phyloP scores from a whole-genome alignment of 352 stramenopile species.

The Phytophthora ramorum region DNA sequence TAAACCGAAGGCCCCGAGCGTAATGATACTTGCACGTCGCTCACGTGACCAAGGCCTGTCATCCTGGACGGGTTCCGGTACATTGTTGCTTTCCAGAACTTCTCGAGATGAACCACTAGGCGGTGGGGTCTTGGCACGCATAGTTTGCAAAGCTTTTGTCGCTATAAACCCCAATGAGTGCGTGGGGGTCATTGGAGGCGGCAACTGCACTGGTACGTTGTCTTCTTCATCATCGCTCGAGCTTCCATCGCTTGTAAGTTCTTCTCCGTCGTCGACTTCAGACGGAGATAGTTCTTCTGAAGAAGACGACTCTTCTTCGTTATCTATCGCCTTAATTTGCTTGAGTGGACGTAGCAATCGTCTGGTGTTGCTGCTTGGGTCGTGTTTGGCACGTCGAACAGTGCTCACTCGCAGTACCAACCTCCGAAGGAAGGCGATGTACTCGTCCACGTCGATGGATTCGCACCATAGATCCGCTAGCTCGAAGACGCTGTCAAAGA shows the following conservation, averaged over 20 bases:
- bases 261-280: slow-evolving; percentile 40
- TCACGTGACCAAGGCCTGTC: slow-evolving; percentile 16
- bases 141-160: slow-evolving; percentile 24
- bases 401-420: slow-evolving; percentile 51
- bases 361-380: slow-evolving; percentile 16
- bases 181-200: background rate
- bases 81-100: background rate
- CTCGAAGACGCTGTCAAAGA: slow-evolving; percentile 82
- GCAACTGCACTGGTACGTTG: slow-evolving; percentile 13
- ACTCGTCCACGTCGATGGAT: slow-evolving; percentile 71
- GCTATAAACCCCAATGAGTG: slow-evolving; percentile 27
- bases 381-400: slow-evolving; percentile 17
- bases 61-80: background rate
- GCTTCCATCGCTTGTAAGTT: slow-evolving; percentile 16
- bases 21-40: slow-evolving; percentile 38
- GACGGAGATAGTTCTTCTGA: slow-evolving; percentile 26
- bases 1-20: slow-evolving; percentile 31
- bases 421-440: slow-evolving; percentile 58
- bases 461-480: slow-evolving; percentile 79
- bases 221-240: slow-evolving; percentile 36
- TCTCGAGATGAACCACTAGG: slow-evolving; percentile 2
- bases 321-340: slow-evolving; percentile 53
- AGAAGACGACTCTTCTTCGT: slow-evolving; percentile 48
- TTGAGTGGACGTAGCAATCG: slow-evolving; percentile 54
- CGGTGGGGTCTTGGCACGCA: slow-evolving; percentile 24